Evolutionary conservation across 2,329 filamentous ascomycete species (phyloP).

Genomic region (Fusarium falciforme): DNA sequence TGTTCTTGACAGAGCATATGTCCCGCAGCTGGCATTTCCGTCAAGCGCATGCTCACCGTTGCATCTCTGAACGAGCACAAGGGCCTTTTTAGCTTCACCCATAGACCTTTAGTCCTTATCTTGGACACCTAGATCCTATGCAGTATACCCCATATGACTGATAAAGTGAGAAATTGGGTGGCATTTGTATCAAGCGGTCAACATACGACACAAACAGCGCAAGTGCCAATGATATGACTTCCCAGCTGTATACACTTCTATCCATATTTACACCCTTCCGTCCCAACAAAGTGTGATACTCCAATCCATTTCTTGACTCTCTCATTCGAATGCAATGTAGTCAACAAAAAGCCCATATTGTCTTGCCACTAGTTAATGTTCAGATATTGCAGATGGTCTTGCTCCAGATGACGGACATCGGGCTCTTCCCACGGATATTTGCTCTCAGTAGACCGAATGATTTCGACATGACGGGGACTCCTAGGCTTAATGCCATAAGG

Average conservation of each 20-base stretch:
- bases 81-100: background rate
- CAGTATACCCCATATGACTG: background rate
- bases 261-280: no score
- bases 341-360: background rate
- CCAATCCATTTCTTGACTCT: background rate
- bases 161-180: background rate
- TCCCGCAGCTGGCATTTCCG: no score
- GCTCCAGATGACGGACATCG: constrained; percentile 20
- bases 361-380: background rate
- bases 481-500: constrained; percentile 32
- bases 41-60: background rate
- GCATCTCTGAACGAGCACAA: background rate
- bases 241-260: background rate
- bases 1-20: fast-evolving
- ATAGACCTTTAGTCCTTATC: background rate
- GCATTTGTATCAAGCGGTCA: no score
- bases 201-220: background rate
- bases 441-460: constrained; percentile 31
- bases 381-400: background rate
- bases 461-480: constrained; percentile 26
- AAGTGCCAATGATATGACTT: background rate
- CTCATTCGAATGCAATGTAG: background rate
- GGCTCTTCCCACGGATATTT: constrained; percentile 41
- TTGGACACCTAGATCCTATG: background rate
- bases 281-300: background rate